Evolutionary conservation across 192 early-diverging fungal genomes (phyloP), one percentile per base, ranked within the genome.

Genomic region (Backusella westeae): DNA sequence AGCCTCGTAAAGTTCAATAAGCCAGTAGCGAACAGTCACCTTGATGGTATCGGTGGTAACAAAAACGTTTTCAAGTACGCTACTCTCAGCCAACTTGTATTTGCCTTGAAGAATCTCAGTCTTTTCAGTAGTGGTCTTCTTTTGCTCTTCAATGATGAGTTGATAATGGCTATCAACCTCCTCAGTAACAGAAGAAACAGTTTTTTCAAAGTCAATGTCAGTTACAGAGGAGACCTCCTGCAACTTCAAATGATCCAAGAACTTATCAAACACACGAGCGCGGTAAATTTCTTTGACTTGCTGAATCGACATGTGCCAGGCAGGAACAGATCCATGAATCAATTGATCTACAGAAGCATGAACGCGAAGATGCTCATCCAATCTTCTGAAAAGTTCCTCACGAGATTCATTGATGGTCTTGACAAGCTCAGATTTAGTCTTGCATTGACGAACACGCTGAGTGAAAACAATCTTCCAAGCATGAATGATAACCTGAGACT

Each of bases 251-350:
- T 49, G 41, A 21, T 70, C 68, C 67, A 69, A 70, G 34, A 76
- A 41, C 6, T 42, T 49, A 19, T 76, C 75, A 56, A 76, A 76
- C 0, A 76, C 46, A 69, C 75, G 75, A 56, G 75, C 75, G 39
- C 75, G 67, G n/a, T 70, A 76, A 36, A 76, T 44, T 12, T 76
- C 75, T 32, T 76, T 76, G 34, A 76, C 75, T 69, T 76, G 75
- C 19, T 70, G 63, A 49, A 76, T 46, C 5, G 75, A 52, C n/a
- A 76, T 42, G 19, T 76, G 67, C 75, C 75, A 76, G 39, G 69
- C 34, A 69, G 67, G 72, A 38, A 63, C 56, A 53, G 72, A 53
- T 59, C 72, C 72, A 73, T 26, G 5, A 34, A 73, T 52, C 17
- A 73, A 39, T n/a, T 63, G 32, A 32, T 73, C 52, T 15, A 73